These are phyloP conservation scores for Chalciporus piperatoides DNA, from an alignment of 1,284 basidiomycete species.

Conservation along the genomic window DNA sequence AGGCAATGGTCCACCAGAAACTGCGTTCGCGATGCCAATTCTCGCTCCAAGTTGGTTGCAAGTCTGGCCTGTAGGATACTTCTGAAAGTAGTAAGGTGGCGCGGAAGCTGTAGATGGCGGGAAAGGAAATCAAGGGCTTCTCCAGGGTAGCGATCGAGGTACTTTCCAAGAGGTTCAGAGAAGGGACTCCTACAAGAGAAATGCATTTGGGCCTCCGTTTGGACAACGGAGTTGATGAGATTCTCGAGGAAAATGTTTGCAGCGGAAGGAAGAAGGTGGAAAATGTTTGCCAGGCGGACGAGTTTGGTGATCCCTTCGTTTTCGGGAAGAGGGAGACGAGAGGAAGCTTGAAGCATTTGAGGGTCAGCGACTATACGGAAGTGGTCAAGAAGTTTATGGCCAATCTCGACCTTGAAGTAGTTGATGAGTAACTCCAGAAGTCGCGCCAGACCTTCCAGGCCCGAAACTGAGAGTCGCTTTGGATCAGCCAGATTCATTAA, in stretches of 20 bases:
- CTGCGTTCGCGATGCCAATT: slow-evolving; percentile 65
- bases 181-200: slow-evolving; percentile 91
- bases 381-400: slow-evolving; percentile 95
- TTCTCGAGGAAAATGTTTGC: slow-evolving; percentile 92
- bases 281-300: slow-evolving; percentile 93
- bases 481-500: slow-evolving; percentile 98
- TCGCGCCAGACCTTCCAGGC: slow-evolving; percentile 93
- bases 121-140: slow-evolving; percentile 88
- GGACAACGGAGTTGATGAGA: slow-evolving; percentile 86
- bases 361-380: slow-evolving; percentile 87
- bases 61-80: slow-evolving; percentile 77
- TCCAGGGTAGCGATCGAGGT: slow-evolving; percentile 85
- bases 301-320: slow-evolving; percentile 93
- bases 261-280: slow-evolving; percentile 90
- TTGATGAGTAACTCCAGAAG: slow-evolving; percentile 94
- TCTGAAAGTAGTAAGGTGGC: slow-evolving; percentile 76
- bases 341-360: slow-evolving; percentile 77
- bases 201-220: slow-evolving; percentile 89
- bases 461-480: slow-evolving; percentile 90
- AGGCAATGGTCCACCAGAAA: slow-evolving; percentile 61
- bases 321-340: slow-evolving; percentile 76
- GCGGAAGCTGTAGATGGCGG: slow-evolving; percentile 68
- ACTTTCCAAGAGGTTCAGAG: slow-evolving; percentile 89
- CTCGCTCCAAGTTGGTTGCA: slow-evolving; percentile 73
- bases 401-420: slow-evolving; percentile 99